These are phyloP conservation scores for Chlamydomonas schloesseri DNA, from an alignment of 139 green algal species.

Conservation along the genomic window DNA sequence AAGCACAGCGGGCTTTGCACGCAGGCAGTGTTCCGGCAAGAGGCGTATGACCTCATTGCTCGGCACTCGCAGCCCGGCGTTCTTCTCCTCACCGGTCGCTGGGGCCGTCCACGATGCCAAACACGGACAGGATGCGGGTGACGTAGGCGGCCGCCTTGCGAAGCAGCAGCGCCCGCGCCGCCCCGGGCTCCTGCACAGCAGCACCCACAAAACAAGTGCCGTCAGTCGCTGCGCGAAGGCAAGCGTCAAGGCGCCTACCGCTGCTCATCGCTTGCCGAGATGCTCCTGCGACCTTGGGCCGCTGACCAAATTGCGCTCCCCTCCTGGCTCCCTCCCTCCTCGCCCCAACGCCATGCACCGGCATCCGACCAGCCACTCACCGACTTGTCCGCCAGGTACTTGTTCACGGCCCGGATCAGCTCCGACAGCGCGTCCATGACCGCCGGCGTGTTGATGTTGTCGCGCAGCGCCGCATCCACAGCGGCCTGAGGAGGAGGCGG, in stretches of 20 bases:
- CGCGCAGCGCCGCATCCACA: constrained; percentile 85
- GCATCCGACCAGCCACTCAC: neutral
- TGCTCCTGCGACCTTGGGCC: too few relatives aligned
- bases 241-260: too few relatives aligned
- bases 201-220: too few relatives aligned
- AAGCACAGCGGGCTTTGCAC: too few relatives aligned
- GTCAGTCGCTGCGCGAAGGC: too few relatives aligned
- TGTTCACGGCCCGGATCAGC: constrained; percentile 87
- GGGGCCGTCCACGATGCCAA: constrained; percentile 78
- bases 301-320: too few relatives aligned
- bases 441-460: constrained; percentile 94
- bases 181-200: neutral
- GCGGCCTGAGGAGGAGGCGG: neutral
- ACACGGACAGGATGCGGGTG: constrained; percentile 84
- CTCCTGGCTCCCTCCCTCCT: too few relatives aligned
- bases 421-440: constrained; percentile 85
- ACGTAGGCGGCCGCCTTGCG: constrained; percentile 77
- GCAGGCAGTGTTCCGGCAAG: too few relatives aligned
- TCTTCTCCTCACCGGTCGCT: constrained; percentile 61
- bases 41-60: too few relatives aligned
- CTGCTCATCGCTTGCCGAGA: too few relatives aligned
- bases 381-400: constrained; percentile 82
- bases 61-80: too few relatives aligned
- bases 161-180: constrained; percentile 84
- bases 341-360: too few relatives aligned